phyloP scores from a whole-genome alignment of 768 basidiomycete species.

The Hericium rajendrae region DNA sequence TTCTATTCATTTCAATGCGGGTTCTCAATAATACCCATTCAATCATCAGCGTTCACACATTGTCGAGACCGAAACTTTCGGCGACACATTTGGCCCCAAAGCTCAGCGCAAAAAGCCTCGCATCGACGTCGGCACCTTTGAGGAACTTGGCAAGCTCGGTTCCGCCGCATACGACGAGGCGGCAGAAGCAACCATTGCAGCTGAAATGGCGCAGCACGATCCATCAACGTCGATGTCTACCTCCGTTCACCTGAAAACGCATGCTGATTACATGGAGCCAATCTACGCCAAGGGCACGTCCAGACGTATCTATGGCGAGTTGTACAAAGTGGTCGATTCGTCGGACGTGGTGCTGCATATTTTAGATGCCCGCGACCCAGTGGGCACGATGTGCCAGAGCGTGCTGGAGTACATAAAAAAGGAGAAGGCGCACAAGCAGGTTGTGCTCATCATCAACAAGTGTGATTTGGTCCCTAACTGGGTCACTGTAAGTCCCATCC shows the following conservation, averaged over 20 bases:
- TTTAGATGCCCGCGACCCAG: slow-evolving; percentile 89
- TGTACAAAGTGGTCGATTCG: slow-evolving; percentile 99
- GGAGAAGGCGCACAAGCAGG: slow-evolving; percentile 96
- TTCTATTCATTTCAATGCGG: not conserved
- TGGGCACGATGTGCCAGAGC: slow-evolving; percentile 92
- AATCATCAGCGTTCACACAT: slow-evolving; percentile 71
- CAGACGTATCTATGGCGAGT: slow-evolving; percentile 90
- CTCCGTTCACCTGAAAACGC: slow-evolving; percentile 42
- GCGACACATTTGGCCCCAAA: slow-evolving; percentile 92
- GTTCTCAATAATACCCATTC: not conserved
- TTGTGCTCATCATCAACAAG: slow-evolving; percentile 95
- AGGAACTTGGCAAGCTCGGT: slow-evolving; percentile 71
- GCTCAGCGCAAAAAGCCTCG: slow-evolving; percentile 87
- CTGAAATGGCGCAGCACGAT: slow-evolving; percentile 33
- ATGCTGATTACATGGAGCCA: slow-evolving; percentile 78
- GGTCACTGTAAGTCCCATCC: slow-evolving; percentile 72
- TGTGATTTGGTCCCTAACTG: slow-evolving; percentile 97
- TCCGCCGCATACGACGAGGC: slow-evolving; percentile 47
- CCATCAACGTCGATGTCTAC: slow-evolving; percentile 25
- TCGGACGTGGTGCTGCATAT: slow-evolving; percentile 95
- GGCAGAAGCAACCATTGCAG: slow-evolving; percentile 27
- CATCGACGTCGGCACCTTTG: slow-evolving; percentile 84
- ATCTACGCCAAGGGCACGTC: slow-evolving; percentile 95
- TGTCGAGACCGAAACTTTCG: slow-evolving; percentile 91
- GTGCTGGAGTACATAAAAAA: slow-evolving; percentile 89